These are phyloP conservation scores for Calendula officinalis DNA, from an alignment of 129 eudicot species.

Conservation along the genomic window DNA sequence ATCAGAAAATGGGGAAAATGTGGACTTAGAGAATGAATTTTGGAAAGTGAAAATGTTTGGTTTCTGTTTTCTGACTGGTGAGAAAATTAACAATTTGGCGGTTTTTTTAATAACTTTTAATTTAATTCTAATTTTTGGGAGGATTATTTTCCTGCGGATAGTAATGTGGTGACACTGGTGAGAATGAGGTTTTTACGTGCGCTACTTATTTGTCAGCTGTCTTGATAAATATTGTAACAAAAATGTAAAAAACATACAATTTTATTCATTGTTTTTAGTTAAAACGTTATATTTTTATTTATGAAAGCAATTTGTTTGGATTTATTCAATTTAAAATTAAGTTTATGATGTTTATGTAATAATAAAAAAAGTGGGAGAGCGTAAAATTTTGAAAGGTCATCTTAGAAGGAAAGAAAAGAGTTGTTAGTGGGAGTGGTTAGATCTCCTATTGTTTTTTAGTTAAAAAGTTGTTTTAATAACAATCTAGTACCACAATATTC, in stretches of 20 bases:
- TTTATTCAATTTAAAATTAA: no score
- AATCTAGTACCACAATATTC: slow-evolving; percentile 19
- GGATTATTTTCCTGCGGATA: slow-evolving; percentile 14
- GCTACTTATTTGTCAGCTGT: not conserved
- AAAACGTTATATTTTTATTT: no score
- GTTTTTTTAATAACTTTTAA: slow-evolving; percentile 15
- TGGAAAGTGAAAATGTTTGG: slow-evolving; percentile 16
- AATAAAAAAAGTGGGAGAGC: not conserved
- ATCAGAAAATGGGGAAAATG: slow-evolving; percentile 1
- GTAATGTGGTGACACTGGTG: not conserved
- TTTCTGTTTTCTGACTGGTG: slow-evolving; percentile 15
- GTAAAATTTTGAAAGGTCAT: not conserved
- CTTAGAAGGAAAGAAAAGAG: slow-evolving; percentile 19
- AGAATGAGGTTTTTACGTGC: not conserved
- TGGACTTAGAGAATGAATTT: slow-evolving; percentile 5
- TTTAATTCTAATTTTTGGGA: not conserved
- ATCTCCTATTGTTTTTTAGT: slow-evolving; percentile 18
- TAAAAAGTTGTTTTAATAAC: not conserved
- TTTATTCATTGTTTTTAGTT: no score
- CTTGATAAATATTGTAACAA: not conserved
- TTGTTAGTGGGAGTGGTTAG: slow-evolving; percentile 30
- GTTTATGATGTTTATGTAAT: not conserved
- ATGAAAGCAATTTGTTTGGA: no score
- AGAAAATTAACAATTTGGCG: slow-evolving; percentile 23
- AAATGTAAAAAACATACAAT: no score